phyloP scores from a whole-genome alignment of 257 asterid genomes.

The Forsythia suspensa region DNA sequence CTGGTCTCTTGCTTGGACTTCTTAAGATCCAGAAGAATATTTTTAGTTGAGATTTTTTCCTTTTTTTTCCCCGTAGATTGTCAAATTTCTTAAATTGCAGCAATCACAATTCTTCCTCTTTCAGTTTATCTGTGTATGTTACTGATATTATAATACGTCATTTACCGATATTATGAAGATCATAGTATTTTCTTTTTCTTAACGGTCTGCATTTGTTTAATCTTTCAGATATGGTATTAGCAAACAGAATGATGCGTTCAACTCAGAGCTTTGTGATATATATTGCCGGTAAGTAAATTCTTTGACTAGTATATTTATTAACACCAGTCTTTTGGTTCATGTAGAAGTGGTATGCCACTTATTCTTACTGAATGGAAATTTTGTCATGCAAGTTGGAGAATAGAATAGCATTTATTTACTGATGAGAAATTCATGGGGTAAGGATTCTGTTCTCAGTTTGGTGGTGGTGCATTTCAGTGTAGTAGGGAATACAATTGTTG shows the following conservation, averaged over 20 bases:
- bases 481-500: background rate
- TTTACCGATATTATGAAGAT: background rate
- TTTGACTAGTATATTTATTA: background rate
- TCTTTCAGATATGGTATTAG: conserved; percentile 81
- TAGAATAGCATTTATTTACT: background rate
- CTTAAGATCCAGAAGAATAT: no score
- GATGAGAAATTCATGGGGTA: background rate
- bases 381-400: background rate
- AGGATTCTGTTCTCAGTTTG: background rate
- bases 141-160: background rate
- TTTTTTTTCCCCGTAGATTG: no score
- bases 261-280: conserved; percentile 86
- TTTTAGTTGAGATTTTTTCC: no score
- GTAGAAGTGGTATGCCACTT: background rate
- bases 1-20: no score
- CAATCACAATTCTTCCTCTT: background rate
- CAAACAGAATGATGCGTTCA: conserved; percentile 86
- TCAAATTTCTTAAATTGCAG: no score
- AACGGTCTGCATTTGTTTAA: conserved; percentile 11
- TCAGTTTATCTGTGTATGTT: background rate
- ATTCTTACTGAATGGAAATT: background rate
- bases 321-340: conserved; percentile 17
- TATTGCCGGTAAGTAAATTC: conserved; percentile 66
- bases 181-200: conserved; percentile 1
- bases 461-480: background rate